Evolutionary conservation across 108 stramenopile genomes (phyloP).

Genomic region (Discostella stelligeroides): DNA sequence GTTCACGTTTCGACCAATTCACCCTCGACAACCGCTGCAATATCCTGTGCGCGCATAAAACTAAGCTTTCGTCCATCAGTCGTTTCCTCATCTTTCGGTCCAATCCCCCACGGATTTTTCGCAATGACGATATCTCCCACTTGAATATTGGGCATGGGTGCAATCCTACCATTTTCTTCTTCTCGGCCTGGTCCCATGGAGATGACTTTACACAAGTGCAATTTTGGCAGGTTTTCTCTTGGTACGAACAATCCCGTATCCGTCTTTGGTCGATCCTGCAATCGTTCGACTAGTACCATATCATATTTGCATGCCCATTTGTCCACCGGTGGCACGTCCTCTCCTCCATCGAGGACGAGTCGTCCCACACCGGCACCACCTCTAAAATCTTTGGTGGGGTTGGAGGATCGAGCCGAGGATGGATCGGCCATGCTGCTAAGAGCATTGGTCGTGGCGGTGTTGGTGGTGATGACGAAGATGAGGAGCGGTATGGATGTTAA

Average conservation of each 20-base stretch:
- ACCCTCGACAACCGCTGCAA: slow-evolving; percentile 79
- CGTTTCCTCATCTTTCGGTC: slow-evolving; percentile 90
- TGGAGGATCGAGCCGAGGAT: slow-evolving; percentile 45
- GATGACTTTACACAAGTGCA: slow-evolving; percentile 78
- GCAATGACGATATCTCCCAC: slow-evolving; percentile 79
- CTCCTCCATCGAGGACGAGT: slow-evolving; percentile 60
- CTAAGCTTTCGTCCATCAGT: slow-evolving; percentile 86
- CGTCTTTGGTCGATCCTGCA: slow-evolving; percentile 69
- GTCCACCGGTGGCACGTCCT: slow-evolving; percentile 25
- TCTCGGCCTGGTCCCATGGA: slow-evolving; percentile 82
- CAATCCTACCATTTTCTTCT: slow-evolving; percentile 82
- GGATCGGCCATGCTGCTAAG: slow-evolving; percentile 38
- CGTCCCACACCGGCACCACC: slow-evolving; percentile 83
- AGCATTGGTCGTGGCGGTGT: slow-evolving; percentile 17
- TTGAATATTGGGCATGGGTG: slow-evolving; percentile 79
- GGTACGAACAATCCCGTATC: slow-evolving; percentile 80
- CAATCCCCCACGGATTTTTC: slow-evolving; percentile 94
- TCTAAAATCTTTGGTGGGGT: slow-evolving; percentile 50
- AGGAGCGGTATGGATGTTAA: slow-evolving; percentile 13
- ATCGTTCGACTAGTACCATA: slow-evolving; percentile 88
- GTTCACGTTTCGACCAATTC: slow-evolving; percentile 54
- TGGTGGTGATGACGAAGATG: slow-evolving; percentile 14
- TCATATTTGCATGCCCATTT: slow-evolving; percentile 72
- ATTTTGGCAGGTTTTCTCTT: slow-evolving; percentile 78
- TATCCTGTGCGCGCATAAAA: slow-evolving; percentile 79